A percentile compares a stretch with the other conserved stretches of the same genome.
Evolutionary conservation across 805 yeast genomes (phyloP).

Genomic region (Zygoascus flipseniorum): DNA sequence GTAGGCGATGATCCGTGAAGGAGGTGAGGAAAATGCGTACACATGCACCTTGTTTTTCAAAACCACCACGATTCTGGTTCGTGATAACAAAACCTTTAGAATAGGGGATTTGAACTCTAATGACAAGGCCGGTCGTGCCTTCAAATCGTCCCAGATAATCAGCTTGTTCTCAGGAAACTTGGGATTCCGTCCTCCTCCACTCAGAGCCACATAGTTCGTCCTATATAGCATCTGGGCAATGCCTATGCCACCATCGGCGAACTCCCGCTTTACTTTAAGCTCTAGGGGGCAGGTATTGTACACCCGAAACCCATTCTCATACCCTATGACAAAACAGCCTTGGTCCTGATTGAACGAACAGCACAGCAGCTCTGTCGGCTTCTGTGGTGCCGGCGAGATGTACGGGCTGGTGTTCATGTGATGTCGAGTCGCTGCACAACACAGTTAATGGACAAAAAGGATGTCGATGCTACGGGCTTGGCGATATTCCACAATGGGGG

Average conservation of each 20-base stretch:
- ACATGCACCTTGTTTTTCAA: conserved; percentile 59
- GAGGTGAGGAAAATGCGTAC: conserved; percentile 76
- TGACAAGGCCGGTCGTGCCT: conserved; percentile 59
- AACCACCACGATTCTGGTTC: conserved; percentile 68
- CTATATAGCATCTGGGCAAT: conserved; percentile 74
- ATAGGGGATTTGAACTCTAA: conserved; percentile 74
- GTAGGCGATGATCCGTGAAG: conserved; percentile 52
- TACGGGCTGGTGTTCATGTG: conserved; percentile 14
- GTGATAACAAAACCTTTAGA: conserved; percentile 61
- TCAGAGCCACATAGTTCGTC: conserved; percentile 81
- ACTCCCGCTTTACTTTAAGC: conserved; percentile 51
- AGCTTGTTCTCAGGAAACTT: conserved; percentile 70
- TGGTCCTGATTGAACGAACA: conserved; percentile 82
- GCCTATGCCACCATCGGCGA: conserved; percentile 57
- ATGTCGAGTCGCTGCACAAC: too few species aligned
- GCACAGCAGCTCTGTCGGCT: conserved; percentile 33
- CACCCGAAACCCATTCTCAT: conserved; percentile 73
- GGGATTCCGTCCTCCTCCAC: conserved; percentile 84
- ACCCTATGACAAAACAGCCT: conserved; percentile 80
- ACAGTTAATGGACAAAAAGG: too few species aligned
- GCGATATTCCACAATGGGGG: too few species aligned
- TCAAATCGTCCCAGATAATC: conserved; percentile 87
- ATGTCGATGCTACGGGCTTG: too few species aligned
- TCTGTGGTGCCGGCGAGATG: conserved; percentile 9
- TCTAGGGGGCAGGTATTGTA: conserved; percentile 86